These are phyloP conservation scores for Suhomyces vadensis DNA, from an alignment of 805 yeast species.

Conservation along the genomic window DNA sequence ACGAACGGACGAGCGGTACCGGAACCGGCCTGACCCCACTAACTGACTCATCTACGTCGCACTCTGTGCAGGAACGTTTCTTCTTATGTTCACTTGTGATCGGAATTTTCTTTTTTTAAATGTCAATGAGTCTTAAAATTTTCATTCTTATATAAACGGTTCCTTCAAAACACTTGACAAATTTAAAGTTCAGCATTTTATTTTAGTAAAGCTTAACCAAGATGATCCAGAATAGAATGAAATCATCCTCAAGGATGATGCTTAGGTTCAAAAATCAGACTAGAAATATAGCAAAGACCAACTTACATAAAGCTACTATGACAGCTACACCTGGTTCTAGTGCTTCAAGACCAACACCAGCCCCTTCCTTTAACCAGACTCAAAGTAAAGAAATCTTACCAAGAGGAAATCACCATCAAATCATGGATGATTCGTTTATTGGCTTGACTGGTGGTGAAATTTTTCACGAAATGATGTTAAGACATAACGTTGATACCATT, in stretches of 20 bases:
- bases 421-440: slow-evolving; percentile 82
- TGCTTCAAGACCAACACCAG: slow-evolving; percentile 43
- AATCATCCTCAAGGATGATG: slow-evolving; percentile 13
- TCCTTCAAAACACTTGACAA: neutral
- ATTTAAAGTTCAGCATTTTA: neutral
- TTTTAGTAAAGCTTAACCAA: neutral
- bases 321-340: slow-evolving; percentile 18
- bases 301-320: slow-evolving; percentile 31
- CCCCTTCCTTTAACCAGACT: slow-evolving; percentile 49
- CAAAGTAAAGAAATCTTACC: neutral
- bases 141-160: neutral
- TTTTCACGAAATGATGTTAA: slow-evolving; percentile 97
- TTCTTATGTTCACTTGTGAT: neutral
- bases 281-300: slow-evolving; percentile 34
- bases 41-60: slow-evolving; percentile 3
- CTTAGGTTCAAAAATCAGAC: slow-evolving; percentile 14
- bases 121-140: slow-evolving; percentile 1
- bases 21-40: slow-evolving; percentile 5
- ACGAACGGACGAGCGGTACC: slow-evolving; percentile 2
- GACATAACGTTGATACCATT: slow-evolving; percentile 93
- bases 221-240: slow-evolving; percentile 5
- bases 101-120: neutral
- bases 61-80: neutral
- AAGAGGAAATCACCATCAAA: neutral
- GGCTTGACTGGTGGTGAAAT: slow-evolving; percentile 99